phyloP scores from a whole-genome alignment of 768 basidiomycete species.

The Termitomyces sp. region DNA sequence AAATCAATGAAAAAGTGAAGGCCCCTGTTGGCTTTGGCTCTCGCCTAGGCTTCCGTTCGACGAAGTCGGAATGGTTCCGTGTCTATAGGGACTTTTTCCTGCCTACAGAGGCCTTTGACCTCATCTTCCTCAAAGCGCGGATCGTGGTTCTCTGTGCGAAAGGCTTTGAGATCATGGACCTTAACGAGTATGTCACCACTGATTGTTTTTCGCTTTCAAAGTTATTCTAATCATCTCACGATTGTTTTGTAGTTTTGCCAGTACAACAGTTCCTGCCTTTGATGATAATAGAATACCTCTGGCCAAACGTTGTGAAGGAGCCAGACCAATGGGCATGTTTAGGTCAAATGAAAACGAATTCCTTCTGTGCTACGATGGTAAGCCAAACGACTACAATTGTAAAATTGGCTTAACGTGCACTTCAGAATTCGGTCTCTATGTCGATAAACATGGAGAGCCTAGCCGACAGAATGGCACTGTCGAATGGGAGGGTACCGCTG shows the following conservation, averaged over 20 bases:
- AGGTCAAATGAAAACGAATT: slow-evolving; percentile 90
- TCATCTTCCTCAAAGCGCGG: slow-evolving; percentile 91
- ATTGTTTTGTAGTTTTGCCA: slow-evolving; percentile 62
- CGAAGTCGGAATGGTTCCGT: slow-evolving; percentile 93
- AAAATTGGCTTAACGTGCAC: neutral
- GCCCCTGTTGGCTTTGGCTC: slow-evolving; percentile 68
- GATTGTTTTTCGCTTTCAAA: neutral
- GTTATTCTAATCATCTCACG: neutral
- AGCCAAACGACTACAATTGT: slow-evolving; percentile 16
- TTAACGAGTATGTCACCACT: slow-evolving; percentile 66
- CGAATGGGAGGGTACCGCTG: slow-evolving; percentile 94
- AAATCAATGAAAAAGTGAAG: slow-evolving; percentile 75
- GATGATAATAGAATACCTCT: slow-evolving; percentile 66
- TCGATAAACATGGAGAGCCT: slow-evolving; percentile 90
- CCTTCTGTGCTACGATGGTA: slow-evolving; percentile 90
- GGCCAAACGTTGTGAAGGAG: slow-evolving; percentile 83
- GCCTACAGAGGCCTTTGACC: slow-evolving; percentile 85
- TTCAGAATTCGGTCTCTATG: slow-evolving; percentile 90
- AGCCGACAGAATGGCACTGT: slow-evolving; percentile 71
- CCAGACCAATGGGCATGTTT: slow-evolving; percentile 92
- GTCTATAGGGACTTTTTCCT: slow-evolving; percentile 93
- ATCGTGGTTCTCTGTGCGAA: slow-evolving; percentile 91
- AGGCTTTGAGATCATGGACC: slow-evolving; percentile 97
- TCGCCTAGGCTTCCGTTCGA: slow-evolving; percentile 72
- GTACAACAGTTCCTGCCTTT: slow-evolving; percentile 83